Percentiles rank a stretch among this genome's conserved stretches.
These are phyloP conservation scores for Fomitopsis palustris DNA, from an alignment of 1,284 basidiomycete species.

Conservation along the genomic window DNA sequence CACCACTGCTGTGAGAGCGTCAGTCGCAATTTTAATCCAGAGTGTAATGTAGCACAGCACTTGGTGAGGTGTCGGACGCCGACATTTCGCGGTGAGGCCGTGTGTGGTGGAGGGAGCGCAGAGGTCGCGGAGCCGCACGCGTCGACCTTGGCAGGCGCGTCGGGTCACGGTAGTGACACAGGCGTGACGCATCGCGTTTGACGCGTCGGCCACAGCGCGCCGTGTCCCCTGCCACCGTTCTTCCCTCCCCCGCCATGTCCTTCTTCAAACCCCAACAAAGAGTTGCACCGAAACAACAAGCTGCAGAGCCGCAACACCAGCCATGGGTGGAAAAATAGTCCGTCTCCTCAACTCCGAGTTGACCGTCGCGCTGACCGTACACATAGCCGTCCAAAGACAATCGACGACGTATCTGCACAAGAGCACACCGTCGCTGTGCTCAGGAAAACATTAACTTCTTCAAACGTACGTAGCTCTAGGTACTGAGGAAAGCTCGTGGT, in stretches of 20 bases:
- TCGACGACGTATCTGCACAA: constrained; percentile 96
- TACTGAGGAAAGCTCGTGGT: not conserved
- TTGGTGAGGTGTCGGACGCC: not conserved
- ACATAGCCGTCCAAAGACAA: constrained; percentile 89
- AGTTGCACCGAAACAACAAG: no score
- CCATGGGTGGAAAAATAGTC: constrained; percentile 99
- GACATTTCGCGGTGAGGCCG: not conserved
- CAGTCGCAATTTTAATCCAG: not conserved
- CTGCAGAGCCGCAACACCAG: constrained; percentile 65
- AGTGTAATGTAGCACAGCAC: not conserved
- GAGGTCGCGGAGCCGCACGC: not conserved
- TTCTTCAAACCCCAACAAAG: constrained; percentile 55
- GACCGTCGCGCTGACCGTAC: constrained; percentile 6
- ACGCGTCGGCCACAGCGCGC: constrained; percentile 3
- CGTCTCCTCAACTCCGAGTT: not conserved
- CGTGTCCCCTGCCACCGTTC: not conserved
- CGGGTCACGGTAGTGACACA: constrained; percentile 17
- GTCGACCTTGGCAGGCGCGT: constrained; percentile 15
- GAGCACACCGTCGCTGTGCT: constrained; percentile 95
- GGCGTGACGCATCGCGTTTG: constrained; percentile 19
- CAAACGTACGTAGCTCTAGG: constrained; percentile 63
- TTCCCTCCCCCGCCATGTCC: constrained; percentile 15
- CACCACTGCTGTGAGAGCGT: not conserved
- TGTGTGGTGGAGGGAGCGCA: not conserved
- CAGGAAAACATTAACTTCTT: constrained; percentile 85